phyloP scores from a whole-genome alignment of 768 basidiomycete genomes.

The Mycena leptocephala region DNA sequence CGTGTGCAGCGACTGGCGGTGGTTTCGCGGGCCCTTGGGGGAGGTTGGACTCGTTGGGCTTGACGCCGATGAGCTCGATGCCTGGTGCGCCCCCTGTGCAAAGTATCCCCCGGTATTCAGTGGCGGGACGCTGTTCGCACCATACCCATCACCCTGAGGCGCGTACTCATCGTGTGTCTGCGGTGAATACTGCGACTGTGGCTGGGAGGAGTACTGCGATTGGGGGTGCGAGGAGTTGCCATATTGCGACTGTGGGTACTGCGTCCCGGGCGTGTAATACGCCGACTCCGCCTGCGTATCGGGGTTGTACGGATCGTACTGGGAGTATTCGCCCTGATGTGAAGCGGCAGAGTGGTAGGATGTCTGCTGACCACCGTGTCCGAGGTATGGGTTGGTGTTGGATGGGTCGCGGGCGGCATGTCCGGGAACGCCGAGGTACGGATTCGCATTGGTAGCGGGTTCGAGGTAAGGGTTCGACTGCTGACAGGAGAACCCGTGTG shows the following conservation, averaged over 20 bases:
- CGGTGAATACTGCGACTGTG: slow-evolving; percentile 35
- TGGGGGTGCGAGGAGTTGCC: slow-evolving; percentile 27
- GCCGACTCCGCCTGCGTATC: slow-evolving; percentile 34
- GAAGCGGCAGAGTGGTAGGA: slow-evolving; percentile 68
- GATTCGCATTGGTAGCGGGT: slow-evolving; percentile 35
- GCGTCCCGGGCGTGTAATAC: slow-evolving; percentile 48
- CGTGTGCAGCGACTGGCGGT: slow-evolving; percentile 33
- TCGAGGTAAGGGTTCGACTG: slow-evolving; percentile 55
- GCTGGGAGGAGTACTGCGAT: slow-evolving; percentile 38
- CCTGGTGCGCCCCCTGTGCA: neutral
- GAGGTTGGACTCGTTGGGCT: slow-evolving; percentile 3
- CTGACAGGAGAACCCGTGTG: slow-evolving; percentile 9
- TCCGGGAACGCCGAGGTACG: slow-evolving; percentile 58
- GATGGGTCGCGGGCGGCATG: slow-evolving; percentile 69
- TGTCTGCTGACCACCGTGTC: neutral
- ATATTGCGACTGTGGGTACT: slow-evolving; percentile 40
- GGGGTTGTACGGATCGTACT: slow-evolving; percentile 65
- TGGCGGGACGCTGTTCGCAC: slow-evolving; percentile 60
- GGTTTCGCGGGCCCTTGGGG: slow-evolving; percentile 35
- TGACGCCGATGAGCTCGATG: slow-evolving; percentile 27
- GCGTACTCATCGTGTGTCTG: slow-evolving; percentile 69
- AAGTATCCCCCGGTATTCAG: slow-evolving; percentile 39
- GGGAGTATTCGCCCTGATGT: slow-evolving; percentile 64
- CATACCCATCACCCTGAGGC: slow-evolving; percentile 65
- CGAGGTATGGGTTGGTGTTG: slow-evolving; percentile 51